Base-by-base conservation (phyloP, 495 filamentous ascomycete species). In the Darksidea phi region DNA sequence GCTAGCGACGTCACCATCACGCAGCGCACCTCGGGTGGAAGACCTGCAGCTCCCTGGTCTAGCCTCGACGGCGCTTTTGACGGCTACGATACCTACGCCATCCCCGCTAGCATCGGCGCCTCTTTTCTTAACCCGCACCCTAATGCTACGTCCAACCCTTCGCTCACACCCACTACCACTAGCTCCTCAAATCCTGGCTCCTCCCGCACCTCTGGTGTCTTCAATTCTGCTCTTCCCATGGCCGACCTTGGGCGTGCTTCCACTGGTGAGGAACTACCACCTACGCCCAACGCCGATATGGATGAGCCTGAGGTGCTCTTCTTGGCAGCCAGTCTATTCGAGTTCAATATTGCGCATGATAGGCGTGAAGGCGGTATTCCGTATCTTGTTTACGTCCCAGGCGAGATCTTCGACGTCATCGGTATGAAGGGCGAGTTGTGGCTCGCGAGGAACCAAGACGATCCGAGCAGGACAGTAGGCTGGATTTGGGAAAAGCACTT, bases 401-500 rank as follows among this genome's bases (percentile, higher is more conserved):
- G 94, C 37, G 92, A 96, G 70, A 72, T 78, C 38, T 78, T 78
- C 91, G 72, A 78, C 49, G 69, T 73, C 56, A 88, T 97, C 65
- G 94, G 85, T 52, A 89, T 95, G 70, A 97, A 97, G 72, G 94
- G 94, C 51, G 94, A 97, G 76, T 85, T 97, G 15, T 98, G 94
- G 95, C 85, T 98, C 28, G 94, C 94, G 6, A 89, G 87, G 70
- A 98, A 98, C 70, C 94, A 98, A 73, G 94, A 98, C 71, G 95
- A 98, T 73, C 76, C 81, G 3, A 77, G 75, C 17, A 79, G 83
- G 21, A 78, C 84, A 61, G 83, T 97, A n/a, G 94, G 94, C 42
- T 98, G 94, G 94, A 95, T 98, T 62, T 98, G 94, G 94, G 94
- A 88, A 67, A 95, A 96, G 71, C 94, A 98, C 75, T 97, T 98